A percentile compares a stretch with the other conserved stretches of the same genome.
These are phyloP conservation scores for Monosporascus ibericus DNA, from an alignment of 2,329 filamentous ascomycete species.

Conservation along the genomic window DNA sequence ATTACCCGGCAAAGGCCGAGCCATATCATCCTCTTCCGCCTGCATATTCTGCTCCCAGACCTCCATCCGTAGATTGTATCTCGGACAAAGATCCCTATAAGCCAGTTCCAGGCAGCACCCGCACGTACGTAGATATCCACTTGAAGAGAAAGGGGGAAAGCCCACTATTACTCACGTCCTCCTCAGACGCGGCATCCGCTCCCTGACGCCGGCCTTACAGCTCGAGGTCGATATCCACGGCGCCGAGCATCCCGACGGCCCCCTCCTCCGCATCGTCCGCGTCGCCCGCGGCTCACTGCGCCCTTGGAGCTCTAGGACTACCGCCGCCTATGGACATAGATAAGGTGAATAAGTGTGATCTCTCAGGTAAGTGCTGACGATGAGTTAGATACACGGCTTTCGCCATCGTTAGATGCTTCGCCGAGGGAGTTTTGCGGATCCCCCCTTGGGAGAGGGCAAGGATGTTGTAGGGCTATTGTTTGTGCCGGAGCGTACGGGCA, in stretches of 20 bases:
- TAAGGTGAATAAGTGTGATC: no score
- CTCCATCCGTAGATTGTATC: constrained; percentile 1
- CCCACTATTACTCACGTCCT: constrained; percentile 38
- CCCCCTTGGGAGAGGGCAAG: no score
- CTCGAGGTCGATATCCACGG: constrained; percentile 43
- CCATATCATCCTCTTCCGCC: no score
- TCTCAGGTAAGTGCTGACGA: no score
- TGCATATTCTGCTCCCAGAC: no score
- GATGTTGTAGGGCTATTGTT: no score
- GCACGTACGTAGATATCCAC: background rate
- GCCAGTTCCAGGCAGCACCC: background rate
- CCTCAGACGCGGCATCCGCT: constrained; percentile 45
- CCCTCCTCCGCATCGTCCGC: constrained; percentile 24
- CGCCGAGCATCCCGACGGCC: constrained; percentile 40
- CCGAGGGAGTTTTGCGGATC: no score
- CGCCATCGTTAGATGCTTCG: no score
- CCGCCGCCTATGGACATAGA: constrained; percentile 42
- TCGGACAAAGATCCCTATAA: constrained; percentile 23
- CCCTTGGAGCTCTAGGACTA: constrained; percentile 54
- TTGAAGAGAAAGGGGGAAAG: background rate
- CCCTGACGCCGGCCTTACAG: constrained; percentile 42
- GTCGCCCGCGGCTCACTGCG: constrained; percentile 6
- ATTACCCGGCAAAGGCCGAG: no score
- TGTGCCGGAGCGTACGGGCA: no score
- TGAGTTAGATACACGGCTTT: no score